Conservation (phyloP, 2,329 filamentous ascomycete genomes). For the Fusarium annulatum region DNA sequence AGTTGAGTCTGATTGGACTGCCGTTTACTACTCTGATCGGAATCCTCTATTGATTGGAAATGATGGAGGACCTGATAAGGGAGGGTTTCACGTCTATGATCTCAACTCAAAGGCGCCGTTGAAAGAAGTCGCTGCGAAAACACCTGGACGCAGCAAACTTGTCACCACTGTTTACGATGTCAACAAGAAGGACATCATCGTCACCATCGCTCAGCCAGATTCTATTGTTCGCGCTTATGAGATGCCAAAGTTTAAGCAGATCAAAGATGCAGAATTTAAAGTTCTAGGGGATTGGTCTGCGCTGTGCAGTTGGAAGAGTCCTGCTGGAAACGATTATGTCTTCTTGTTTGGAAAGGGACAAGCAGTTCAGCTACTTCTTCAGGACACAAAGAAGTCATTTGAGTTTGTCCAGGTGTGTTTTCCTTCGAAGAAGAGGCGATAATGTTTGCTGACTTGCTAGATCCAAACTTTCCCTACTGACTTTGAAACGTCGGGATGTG, state of each 20-base stretch:
- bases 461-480: conserved; percentile 57
- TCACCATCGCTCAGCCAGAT: conserved; percentile 57
- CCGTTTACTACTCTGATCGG: conserved; percentile 52
- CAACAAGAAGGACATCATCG: conserved; percentile 50
- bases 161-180: conserved; percentile 54
- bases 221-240: conserved; percentile 56
- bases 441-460: conserved; percentile 32
- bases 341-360: conserved; percentile 59
- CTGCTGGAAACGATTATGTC: conserved; percentile 55
- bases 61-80: conserved; percentile 56
- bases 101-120: conserved; percentile 48
- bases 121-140: conserved; percentile 46
- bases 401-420: conserved; percentile 53
- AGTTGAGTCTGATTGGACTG: conserved; percentile 56
- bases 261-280: conserved; percentile 48
- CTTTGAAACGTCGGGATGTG: conserved; percentile 57
- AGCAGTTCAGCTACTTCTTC: conserved; percentile 53
- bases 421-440: rapidly evolving
- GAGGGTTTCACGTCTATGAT: conserved; percentile 55
- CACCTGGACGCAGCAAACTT: conserved; percentile 59
- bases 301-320: conserved; percentile 58
- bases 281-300: conserved; percentile 60
- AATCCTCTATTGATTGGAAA: conserved; percentile 57
- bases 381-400: conserved; percentile 40
- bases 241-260: conserved; percentile 46